Evolutionary conservation across 192 early-diverging fungal species (phyloP).

Genomic region (Podochytrium sp.): DNA sequence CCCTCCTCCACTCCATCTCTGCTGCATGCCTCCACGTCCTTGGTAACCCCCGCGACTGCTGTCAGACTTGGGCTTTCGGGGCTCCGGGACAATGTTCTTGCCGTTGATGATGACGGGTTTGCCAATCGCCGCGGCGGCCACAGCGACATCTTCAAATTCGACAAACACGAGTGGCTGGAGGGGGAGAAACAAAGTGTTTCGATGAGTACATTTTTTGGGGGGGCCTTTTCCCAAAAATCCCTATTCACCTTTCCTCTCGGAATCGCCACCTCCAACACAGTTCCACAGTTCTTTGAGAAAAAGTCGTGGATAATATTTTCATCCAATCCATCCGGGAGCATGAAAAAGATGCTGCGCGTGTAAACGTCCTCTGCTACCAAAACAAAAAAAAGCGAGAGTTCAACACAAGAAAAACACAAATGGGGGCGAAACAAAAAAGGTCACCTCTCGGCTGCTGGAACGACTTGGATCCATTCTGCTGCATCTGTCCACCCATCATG

Average conservation of each 20-base stretch:
- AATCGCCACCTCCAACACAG: slow-evolving; percentile 65
- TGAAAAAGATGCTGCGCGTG: slow-evolving; percentile 31
- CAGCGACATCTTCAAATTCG: slow-evolving; percentile 67
- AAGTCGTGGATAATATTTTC: slow-evolving; percentile 55
- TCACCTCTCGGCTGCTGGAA: slow-evolving; percentile 4
- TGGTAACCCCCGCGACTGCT: slow-evolving; percentile 1
- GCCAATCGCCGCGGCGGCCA: slow-evolving; percentile 66
- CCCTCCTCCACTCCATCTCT: background rate
- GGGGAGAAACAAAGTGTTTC: background rate
- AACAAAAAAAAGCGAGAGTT: background rate
- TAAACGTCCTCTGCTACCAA: slow-evolving; percentile 13
- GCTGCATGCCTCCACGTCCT: background rate
- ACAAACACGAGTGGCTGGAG: slow-evolving; percentile 61
- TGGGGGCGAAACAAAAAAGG: background rate
- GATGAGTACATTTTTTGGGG: background rate
- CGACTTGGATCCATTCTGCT: background rate
- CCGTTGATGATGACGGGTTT: slow-evolving; percentile 52
- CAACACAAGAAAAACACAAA: slow-evolving; percentile 1
- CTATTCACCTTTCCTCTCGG: slow-evolving; percentile 46
- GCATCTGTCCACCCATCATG: background rate
- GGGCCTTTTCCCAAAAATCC: background rate
- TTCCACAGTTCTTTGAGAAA: slow-evolving; percentile 59
- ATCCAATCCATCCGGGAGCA: slow-evolving; percentile 45
- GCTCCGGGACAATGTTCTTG: slow-evolving; percentile 51
- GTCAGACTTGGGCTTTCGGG: slow-evolving; percentile 35